Percentiles rank a stretch among this genome's conserved stretches.
Evolutionary conservation across 441 rosid species (phyloP).

Genomic region (Populus tomentosa): DNA sequence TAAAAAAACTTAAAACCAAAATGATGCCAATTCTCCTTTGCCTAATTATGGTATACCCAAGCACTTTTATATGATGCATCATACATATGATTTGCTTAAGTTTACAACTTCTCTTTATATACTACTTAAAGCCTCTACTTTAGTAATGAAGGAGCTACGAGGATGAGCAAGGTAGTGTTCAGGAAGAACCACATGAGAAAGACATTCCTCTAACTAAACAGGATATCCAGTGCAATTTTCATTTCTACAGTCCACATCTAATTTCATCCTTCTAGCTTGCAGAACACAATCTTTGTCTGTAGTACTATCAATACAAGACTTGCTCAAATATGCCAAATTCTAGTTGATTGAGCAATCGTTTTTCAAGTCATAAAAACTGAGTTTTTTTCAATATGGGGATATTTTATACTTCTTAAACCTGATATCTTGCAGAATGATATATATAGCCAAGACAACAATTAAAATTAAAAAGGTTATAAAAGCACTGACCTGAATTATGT

Average conservation of each 20-base stretch:
- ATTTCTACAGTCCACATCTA: not conserved
- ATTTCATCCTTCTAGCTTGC: not conserved
- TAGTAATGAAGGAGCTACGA: not conserved
- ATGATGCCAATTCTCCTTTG: not conserved
- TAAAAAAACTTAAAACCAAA: not conserved
- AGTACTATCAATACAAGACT: not conserved
- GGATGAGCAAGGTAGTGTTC: not conserved
- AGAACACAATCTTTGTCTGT: not conserved
- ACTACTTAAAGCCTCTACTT: not conserved
- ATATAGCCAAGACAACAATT: not conserved
- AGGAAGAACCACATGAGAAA: not conserved
- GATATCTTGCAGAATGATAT: not conserved
- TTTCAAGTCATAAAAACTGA: not conserved
- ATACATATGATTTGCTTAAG: not conserved
- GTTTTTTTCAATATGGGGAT: not conserved
- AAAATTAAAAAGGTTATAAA: conserved; percentile 12
- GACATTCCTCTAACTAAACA: not conserved
- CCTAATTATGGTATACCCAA: not conserved
- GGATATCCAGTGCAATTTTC: not conserved
- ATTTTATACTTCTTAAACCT: not conserved
- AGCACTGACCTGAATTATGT: conserved; percentile 71
- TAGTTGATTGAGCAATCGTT: not conserved
- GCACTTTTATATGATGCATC: not conserved
- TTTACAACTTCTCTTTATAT: not conserved
- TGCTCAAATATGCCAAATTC: not conserved